phyloP scores from a whole-genome alignment of 2,329 filamentous ascomycete species.

The Fusarium nelsonii region DNA sequence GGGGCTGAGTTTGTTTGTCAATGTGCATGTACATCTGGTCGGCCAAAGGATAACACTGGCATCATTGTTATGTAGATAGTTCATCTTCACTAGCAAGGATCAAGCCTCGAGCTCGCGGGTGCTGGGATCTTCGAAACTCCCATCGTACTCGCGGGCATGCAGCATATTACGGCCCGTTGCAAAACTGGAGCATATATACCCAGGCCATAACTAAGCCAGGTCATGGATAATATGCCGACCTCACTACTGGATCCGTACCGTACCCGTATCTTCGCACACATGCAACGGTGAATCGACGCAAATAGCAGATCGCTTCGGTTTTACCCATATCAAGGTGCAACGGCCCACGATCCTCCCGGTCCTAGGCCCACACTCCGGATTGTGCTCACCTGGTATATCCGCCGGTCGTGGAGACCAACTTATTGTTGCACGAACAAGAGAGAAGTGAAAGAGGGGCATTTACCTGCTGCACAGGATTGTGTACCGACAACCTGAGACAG shows the following conservation, averaged over 20 bases:
- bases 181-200: slow-evolving; percentile 29
- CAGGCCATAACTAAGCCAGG: slow-evolving; percentile 26
- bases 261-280: slow-evolving; percentile 9
- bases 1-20: slow-evolving; percentile 26
- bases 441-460: slow-evolving; percentile 27
- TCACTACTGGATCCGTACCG: slow-evolving; percentile 6
- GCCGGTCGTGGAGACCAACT: slow-evolving; percentile 33
- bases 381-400: slow-evolving; percentile 27
- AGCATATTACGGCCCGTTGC: not conserved
- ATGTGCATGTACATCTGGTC: not conserved
- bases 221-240: slow-evolving; percentile 32
- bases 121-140: slow-evolving; percentile 23
- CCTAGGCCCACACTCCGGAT: slow-evolving; percentile 26
- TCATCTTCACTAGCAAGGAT: slow-evolving; percentile 18
- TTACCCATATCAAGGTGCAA: slow-evolving; percentile 25
- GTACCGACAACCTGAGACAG: slow-evolving; percentile 46
- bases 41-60: slow-evolving; percentile 12
- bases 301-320: slow-evolving; percentile 36
- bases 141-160: slow-evolving; percentile 11
- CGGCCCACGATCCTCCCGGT: slow-evolving; percentile 22
- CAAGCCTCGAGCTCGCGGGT: slow-evolving; percentile 22
- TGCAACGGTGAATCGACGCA: slow-evolving; percentile 20
- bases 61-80: slow-evolving; percentile 12
- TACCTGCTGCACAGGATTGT: slow-evolving; percentile 41
- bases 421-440: slow-evolving; percentile 39